phyloP scores from a whole-genome alignment of 2,329 filamentous ascomycete species.

The Byssothecium circinans region DNA sequence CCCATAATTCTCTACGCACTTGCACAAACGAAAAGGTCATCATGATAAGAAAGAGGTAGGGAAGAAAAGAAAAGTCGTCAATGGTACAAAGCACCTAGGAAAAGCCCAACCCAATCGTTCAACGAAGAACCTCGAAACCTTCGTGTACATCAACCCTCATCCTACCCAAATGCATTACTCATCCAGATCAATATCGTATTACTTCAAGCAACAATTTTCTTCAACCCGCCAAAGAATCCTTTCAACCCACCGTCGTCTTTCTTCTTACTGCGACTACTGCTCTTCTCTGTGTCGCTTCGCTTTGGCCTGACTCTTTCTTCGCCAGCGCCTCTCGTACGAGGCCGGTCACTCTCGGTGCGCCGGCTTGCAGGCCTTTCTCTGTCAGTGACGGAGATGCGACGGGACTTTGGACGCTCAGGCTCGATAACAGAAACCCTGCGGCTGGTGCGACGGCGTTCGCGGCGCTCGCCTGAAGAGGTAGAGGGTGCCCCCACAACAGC shows the following conservation, averaged over 20 bases:
- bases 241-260: slow-evolving; percentile 36
- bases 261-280: slow-evolving; percentile 25
- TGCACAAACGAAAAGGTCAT: background rate
- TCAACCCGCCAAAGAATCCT: slow-evolving; percentile 35
- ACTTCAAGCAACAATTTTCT: slow-evolving; percentile 29
- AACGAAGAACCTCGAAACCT: slow-evolving; percentile 12
- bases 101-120: slow-evolving; percentile 8
- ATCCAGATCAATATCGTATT: slow-evolving; percentile 5
- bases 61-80: slow-evolving; percentile 4
- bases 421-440: slow-evolving; percentile 31
- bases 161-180: background rate
- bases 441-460: slow-evolving; percentile 22
- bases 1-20: background rate
- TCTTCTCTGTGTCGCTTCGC: slow-evolving; percentile 30
- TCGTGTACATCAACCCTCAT: slow-evolving; percentile 3
- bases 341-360: slow-evolving; percentile 32
- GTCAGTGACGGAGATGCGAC: slow-evolving; percentile 35
- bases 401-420: slow-evolving; percentile 30
- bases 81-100: slow-evolving; percentile 7
- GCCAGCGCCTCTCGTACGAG: slow-evolving; percentile 23
- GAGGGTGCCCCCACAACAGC: slow-evolving; percentile 29
- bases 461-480: slow-evolving; percentile 28
- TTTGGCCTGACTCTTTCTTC: slow-evolving; percentile 27
- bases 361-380: slow-evolving; percentile 33
- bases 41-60: background rate